Evolutionary conservation across 2,329 filamentous ascomycete species (phyloP), one percentile per base, ranked within the genome.

Genomic region (Phaeosphaeriaceae sp.): DNA sequence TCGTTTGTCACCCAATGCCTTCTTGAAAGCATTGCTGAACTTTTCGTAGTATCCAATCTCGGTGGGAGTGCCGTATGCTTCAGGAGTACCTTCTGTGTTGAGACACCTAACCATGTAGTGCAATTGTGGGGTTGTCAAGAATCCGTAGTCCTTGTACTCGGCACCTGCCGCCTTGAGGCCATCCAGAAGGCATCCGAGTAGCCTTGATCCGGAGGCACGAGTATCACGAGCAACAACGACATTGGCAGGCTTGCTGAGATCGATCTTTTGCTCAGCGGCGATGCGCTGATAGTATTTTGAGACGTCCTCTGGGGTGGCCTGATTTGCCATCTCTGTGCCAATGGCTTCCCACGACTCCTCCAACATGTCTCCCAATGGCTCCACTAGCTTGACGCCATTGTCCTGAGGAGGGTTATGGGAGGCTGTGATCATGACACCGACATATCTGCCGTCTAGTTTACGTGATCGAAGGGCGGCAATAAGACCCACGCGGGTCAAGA

Each of bases 1-100:
- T 53, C 68, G 80, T 73, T 87, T 92, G 63, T 86, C 86, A 61
- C 86, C 85, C 76, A 97, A 87, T 46, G 93, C 89, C 55, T 85
- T 86, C 71, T 88, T 88, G 77, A 97, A 97, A 17, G 94, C 92
- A 50, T 85, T 82, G 33, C 85, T 83, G 45, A 97, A 83, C 80
- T 99, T 99, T 77, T 94, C 84, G 75, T 97, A 97, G 78, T 99
- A 99, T 29, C 94, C 94, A 50, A 85, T 81, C 78, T 97, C 93
- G 54, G 89, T 96, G 44, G 91, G 84, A 69, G 91, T 86, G 48
- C 94, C 94, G 70, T 97, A 99, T 15, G 91, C 84, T 62, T 92
- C 87, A 47, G 89, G 87, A 2, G 90, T 95, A 53, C 89, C 90
- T 65, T 94, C 84, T 1, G 93, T 97, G 78, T 99, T 99, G 76